Percentiles rank a stretch among this genome's conserved stretches.
phyloP scores from a whole-genome alignment of 129 eudicot species.

The Escallonia herrerae region DNA sequence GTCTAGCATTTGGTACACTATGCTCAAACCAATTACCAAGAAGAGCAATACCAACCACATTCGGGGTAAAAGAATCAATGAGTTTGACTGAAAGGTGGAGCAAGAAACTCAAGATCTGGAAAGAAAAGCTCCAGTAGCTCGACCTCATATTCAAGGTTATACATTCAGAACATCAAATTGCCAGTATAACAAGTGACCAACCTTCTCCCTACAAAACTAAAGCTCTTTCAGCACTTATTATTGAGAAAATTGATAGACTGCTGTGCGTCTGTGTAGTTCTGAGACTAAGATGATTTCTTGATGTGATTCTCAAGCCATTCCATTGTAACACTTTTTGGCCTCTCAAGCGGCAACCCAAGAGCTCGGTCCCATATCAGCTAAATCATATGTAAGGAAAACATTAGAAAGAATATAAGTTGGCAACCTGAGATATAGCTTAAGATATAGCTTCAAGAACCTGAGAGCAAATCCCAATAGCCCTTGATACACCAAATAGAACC shows the following conservation, averaged over 20 bases:
- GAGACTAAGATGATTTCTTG: slow-evolving; percentile 52
- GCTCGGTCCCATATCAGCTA: slow-evolving; percentile 98
- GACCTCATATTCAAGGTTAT: no score
- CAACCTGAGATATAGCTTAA: not conserved
- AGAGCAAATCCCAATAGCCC: slow-evolving; percentile 89
- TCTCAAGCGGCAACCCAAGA: slow-evolving; percentile 95
- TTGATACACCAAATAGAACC: slow-evolving; percentile 94
- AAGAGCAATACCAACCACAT: no score
- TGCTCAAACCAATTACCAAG: no score
- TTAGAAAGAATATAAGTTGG: not conserved
- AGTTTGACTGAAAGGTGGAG: no score
- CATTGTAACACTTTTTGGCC: slow-evolving; percentile 99
- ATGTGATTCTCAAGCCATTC: slow-evolving; percentile 94
- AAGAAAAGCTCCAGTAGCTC: no score
- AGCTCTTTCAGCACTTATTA: slow-evolving; percentile 21
- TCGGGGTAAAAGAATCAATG: no score
- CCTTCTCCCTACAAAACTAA: not conserved
- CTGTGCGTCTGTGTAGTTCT: not conserved
- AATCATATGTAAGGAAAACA: not conserved
- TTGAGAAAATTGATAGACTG: slow-evolving; percentile 11
- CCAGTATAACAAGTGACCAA: not conserved
- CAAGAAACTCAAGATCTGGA: no score
- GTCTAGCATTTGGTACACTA: no score
- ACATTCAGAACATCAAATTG: not conserved
- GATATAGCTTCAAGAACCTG: slow-evolving; percentile 44